Evolutionary conservation across 163 green algal genomes (phyloP), one percentile per base, ranked within the genome.

Genomic region (Chlamydomonas reinhardtii): DNA sequence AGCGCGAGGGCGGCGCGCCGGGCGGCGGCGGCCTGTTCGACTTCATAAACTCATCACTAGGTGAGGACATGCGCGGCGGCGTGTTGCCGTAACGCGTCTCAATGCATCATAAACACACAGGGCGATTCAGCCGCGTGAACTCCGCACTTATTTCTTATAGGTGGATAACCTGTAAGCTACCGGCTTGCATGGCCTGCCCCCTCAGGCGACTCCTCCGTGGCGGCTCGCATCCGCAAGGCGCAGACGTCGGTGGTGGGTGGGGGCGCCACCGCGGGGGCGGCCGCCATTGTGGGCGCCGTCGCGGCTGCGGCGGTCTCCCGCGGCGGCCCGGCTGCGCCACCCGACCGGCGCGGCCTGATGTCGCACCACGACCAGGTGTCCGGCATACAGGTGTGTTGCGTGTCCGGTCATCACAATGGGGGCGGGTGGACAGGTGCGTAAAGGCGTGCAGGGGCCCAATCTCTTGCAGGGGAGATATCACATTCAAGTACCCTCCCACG

Each of bases 11-110:
- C 56, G 59, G 59, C 5, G 81, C 35, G 62, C 52, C 79, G 29
- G 79, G 79, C 3, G 71, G 71, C 35, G 70, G 70, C 35, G 81
- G 81, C 0, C 56, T 87, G 32, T 87, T 87, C 39, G 70, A 65
- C 37, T 87, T 87, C 59, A 80, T 87, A 16, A 87, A 87, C 71
- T 37, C 56, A 24, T 87, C 81, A 14, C 37, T 87, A 9, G 78
- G 78, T 85, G 35, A 39, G 76, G 3, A 11, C 22, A 5, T 2
- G 6, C 29, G 70, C 19, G 69, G 31, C n/a, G n/a, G n/a, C n/a
- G n/a, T n/a, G n/a, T n/a, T n/a, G n/a, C n/a, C n/a, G n/a, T n/a
- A n/a, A n/a, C n/a, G n/a, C n/a, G n/a, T n/a, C n/a, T n/a, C n/a
- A n/a, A n/a, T n/a, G n/a, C n/a, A n/a, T n/a, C n/a, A n/a, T n/a